A percentile compares a stretch with the other conserved stretches of the same genome.
Evolutionary conservation across 1,284 basidiomycete genomes (phyloP).

Genomic region (Xerocomus amazonicus): DNA sequence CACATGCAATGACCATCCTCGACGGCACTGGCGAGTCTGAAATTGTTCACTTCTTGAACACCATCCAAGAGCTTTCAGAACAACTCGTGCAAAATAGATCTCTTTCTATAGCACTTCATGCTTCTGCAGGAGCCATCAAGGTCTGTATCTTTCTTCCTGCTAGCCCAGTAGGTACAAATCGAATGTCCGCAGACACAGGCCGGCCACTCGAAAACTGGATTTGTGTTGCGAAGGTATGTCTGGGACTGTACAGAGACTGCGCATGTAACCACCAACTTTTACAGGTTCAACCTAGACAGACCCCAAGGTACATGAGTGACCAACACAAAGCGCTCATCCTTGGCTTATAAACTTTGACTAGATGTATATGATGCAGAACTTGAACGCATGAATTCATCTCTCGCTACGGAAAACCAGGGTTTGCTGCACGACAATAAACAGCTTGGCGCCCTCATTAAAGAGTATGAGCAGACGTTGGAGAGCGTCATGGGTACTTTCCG

Average conservation of each 20-base stretch:
- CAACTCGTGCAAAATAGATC: slow-evolving; percentile 81
- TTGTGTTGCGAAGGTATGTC: slow-evolving; percentile 78
- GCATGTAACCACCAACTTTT: neutral
- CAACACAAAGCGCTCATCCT: neutral
- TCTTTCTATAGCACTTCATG: slow-evolving; percentile 53
- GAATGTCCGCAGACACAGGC: slow-evolving; percentile 50
- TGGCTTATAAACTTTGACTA: slow-evolving; percentile 26
- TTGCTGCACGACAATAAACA: slow-evolving; percentile 96
- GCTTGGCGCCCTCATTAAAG: slow-evolving; percentile 84
- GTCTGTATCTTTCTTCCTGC: slow-evolving; percentile 38
- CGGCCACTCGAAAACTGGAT: slow-evolving; percentile 78
- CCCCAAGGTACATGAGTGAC: slow-evolving; percentile 63
- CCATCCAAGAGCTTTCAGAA: slow-evolving; percentile 78
- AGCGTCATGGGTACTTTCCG: slow-evolving; percentile 94
- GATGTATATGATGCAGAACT: slow-evolving; percentile 94
- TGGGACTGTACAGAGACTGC: neutral
- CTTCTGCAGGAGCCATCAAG: slow-evolving; percentile 77
- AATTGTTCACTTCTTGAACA: slow-evolving; percentile 64
- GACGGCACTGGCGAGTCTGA: slow-evolving; percentile 43
- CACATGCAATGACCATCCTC: slow-evolving; percentile 37
- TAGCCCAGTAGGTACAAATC: slow-evolving; percentile 1
- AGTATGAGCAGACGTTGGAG: slow-evolving; percentile 96
- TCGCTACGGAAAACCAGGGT: slow-evolving; percentile 82
- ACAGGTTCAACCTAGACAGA: slow-evolving; percentile 85
- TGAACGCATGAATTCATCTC: slow-evolving; percentile 83